Conservation (phyloP, 495 filamentous ascomycete species). For the Penicillium herquei region DNA sequence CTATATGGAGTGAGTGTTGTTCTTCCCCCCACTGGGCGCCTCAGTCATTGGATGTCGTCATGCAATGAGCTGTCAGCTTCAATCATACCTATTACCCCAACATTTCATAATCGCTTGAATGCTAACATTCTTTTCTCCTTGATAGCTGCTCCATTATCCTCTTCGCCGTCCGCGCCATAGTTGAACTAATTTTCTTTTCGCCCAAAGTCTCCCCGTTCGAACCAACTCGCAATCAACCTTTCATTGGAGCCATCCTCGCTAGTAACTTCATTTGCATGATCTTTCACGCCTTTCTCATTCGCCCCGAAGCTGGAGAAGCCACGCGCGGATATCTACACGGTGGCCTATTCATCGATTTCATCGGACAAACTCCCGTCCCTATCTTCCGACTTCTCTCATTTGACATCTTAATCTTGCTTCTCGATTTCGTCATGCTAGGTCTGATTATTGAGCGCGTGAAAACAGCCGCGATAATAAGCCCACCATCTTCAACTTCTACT, state of each 20-base stretch:
- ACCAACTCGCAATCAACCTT: constrained; percentile 58
- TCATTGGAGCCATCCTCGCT: constrained; percentile 66
- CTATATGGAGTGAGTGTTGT: constrained; percentile 76
- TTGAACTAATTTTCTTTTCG: constrained; percentile 75
- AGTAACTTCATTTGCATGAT: constrained; percentile 73
- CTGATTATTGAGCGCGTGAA: constrained; percentile 69
- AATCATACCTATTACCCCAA: background rate
- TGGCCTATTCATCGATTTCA: constrained; percentile 81
- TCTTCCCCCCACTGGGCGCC: background rate
- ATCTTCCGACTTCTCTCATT: constrained; percentile 60
- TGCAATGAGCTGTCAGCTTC: background rate
- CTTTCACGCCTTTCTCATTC: constrained; percentile 61
- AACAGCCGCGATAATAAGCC: constrained; percentile 23
- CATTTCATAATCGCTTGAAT: background rate
- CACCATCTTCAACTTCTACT: constrained; percentile 10
- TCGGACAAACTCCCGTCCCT: constrained; percentile 76
- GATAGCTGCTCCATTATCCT: constrained; percentile 74
- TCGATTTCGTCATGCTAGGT: constrained; percentile 74
- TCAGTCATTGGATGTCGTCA: background rate
- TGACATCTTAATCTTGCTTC: constrained; percentile 61
- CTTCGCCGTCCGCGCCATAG: constrained; percentile 65
- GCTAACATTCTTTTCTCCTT: too few species aligned
- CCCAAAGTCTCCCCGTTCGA: constrained; percentile 72
- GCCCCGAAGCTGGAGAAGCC: constrained; percentile 68
- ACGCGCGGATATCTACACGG: constrained; percentile 82